Evolutionary conservation across 23 red algal species (phyloP).

Genomic region (Agarophyton chilense): DNA sequence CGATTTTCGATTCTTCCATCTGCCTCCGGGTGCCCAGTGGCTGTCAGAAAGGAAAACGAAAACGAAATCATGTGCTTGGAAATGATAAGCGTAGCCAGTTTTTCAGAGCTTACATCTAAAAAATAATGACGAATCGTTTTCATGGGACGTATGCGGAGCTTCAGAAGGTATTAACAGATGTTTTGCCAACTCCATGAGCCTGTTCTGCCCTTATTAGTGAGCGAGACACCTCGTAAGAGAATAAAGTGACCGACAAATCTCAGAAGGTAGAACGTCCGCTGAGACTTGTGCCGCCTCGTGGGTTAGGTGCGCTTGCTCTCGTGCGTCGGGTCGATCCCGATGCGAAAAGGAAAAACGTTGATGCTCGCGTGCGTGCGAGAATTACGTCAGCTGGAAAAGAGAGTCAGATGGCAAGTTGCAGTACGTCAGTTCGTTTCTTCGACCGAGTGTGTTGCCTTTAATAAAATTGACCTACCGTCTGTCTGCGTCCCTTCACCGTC

Average conservation of each 20-base stretch:
- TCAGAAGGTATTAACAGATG: slow-evolving; percentile 2
- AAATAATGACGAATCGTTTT: slow-evolving; percentile 54
- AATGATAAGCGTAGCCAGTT: slow-evolving; percentile 27
- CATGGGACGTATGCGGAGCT: slow-evolving; percentile 9
- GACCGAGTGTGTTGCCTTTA: no score
- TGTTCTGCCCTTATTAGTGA: neutral
- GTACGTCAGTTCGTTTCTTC: no score
- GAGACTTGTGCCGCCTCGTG: no score
- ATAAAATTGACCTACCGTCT: no score
- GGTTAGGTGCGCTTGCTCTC: no score
- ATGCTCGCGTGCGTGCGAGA: no score
- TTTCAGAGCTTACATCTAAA: slow-evolving; percentile 2
- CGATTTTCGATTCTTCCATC: slow-evolving; percentile 50
- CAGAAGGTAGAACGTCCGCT: neutral
- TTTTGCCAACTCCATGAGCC: slow-evolving; percentile 29
- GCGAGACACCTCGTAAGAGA: neutral
- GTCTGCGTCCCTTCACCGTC: no score
- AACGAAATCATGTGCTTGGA: neutral
- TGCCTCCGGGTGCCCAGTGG: slow-evolving; percentile 35
- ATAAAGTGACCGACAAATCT: neutral
- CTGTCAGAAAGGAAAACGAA: slow-evolving; percentile 40
- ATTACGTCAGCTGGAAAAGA: no score
- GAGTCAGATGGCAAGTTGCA: no score
- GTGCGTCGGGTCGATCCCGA: no score
- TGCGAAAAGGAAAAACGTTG: no score